phyloP scores from a whole-genome alignment of 306 rosid species.

The Hippophae gyantsensis region DNA sequence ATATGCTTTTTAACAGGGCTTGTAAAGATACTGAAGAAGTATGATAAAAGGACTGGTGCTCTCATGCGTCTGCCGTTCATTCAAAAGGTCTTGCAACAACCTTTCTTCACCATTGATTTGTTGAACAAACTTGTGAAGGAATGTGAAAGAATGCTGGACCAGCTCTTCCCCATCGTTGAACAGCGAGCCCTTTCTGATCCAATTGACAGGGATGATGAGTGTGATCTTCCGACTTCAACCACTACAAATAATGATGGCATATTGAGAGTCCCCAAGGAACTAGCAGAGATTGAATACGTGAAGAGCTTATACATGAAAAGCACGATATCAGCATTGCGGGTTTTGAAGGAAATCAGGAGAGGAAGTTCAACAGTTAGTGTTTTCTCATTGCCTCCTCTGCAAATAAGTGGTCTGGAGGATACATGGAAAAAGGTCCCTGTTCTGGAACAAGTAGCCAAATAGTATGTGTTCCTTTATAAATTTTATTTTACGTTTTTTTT shows the following conservation, averaged over 20 bases:
- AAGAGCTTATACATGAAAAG: conserved; percentile 83
- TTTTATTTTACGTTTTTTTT: too few species aligned
- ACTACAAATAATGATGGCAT: conserved; percentile 33
- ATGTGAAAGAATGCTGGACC: conserved; percentile 82
- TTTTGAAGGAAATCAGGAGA: conserved; percentile 80
- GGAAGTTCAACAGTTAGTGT: conserved; percentile 77
- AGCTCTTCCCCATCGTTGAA: conserved; percentile 48
- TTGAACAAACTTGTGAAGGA: conserved; percentile 90
- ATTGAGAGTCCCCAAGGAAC: conserved; percentile 44
- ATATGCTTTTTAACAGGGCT: conserved; percentile 46
- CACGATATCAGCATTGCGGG: conserved; percentile 67
- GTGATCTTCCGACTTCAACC: conserved; percentile 52
- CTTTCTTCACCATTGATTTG: conserved; percentile 90
- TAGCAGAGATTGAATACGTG: conserved; percentile 68
- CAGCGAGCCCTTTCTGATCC: conserved; percentile 33
- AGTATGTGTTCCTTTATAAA: neutral
- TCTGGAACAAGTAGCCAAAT: conserved; percentile 28
- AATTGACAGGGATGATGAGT: conserved; percentile 35
- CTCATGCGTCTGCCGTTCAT: conserved; percentile 94
- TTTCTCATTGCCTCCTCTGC: conserved; percentile 84
- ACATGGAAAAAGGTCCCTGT: conserved; percentile 27
- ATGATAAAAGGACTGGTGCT: conserved; percentile 97
- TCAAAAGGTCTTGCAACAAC: conserved; percentile 87
- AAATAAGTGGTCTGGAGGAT: conserved; percentile 43
- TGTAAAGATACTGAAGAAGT: conserved; percentile 88